A percentile compares a stretch with the other conserved stretches of the same genome.
phyloP scores from a whole-genome alignment of 305 asterid genomes.

The Galium porrigens region DNA sequence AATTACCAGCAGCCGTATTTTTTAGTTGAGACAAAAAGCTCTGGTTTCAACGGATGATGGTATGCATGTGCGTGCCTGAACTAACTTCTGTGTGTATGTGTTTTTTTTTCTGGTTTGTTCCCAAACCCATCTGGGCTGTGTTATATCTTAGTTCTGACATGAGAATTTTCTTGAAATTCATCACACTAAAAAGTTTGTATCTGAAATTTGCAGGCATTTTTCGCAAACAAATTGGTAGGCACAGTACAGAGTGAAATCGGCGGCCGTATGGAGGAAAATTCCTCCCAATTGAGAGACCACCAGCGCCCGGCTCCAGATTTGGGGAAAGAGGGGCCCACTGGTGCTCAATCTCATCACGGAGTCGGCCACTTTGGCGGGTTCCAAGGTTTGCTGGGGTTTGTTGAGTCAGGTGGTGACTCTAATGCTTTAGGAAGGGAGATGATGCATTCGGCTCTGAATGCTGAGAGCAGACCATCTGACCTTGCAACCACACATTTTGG shows the following conservation, averaged over 20 bases:
- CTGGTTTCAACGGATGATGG: slow-evolving; percentile 5
- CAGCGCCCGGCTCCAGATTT: slow-evolving; percentile 28
- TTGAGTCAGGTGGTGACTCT: slow-evolving; percentile 30
- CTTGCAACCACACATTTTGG: slow-evolving; percentile 19
- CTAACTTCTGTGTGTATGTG: neutral
- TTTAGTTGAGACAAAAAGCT: neutral
- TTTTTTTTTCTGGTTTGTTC: neutral
- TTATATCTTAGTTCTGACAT: slow-evolving; percentile 8
- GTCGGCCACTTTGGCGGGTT: slow-evolving; percentile 18
- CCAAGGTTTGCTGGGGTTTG: slow-evolving; percentile 37
- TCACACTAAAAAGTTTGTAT: neutral
- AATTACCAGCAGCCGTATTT: neutral
- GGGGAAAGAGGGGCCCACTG: slow-evolving; percentile 25
- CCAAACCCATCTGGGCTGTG: neutral
- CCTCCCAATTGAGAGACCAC: slow-evolving; percentile 21
- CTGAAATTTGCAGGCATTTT: neutral
- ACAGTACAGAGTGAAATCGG: slow-evolving; percentile 14
- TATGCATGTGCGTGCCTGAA: slow-evolving; percentile 11
- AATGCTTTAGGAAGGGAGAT: slow-evolving; percentile 18
- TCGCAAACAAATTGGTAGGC: slow-evolving; percentile 1
- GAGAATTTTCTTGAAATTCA: neutral
- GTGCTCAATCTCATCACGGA: slow-evolving; percentile 17
- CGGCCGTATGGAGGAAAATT: slow-evolving; percentile 37
- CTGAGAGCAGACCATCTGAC: slow-evolving; percentile 22
- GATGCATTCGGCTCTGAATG: slow-evolving; percentile 17